Base-by-base conservation (phyloP, 495 filamentous ascomycete genomes). In the Oidiodendron maius region DNA sequence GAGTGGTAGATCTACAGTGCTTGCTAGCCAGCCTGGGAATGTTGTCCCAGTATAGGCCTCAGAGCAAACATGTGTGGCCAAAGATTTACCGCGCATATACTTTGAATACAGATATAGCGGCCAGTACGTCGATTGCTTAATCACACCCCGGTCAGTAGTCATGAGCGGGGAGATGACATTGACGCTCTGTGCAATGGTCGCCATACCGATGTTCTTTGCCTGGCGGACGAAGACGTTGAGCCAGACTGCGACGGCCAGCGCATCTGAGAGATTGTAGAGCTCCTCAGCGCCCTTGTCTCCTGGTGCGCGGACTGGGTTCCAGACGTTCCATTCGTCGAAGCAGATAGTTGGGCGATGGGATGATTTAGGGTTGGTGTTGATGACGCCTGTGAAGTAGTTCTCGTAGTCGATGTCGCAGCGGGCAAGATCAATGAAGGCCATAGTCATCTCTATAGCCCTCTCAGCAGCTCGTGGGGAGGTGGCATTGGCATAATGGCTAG, bases 221-320 rank as follows among this genome's bases (percentile, higher is more conserved):
- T 91, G 84, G n/a, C 86, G 77, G n/a, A 91, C 70, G 52, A 91
- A 89, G 9, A 83, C 84, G 57, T 89, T 89, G 16, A 89, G 71
- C 75, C 77, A 91, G 11, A 83, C 76, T 2, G 72, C 77, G 0
- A 89, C 86, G 40, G 84, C 84, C 11, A 88, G 65, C 5, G 84
- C 84, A 61, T 91, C 86, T 1, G 81, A 86, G 13, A 89, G 74
- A 0, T 82, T 88, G 63, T 91, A 89, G 56, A 61, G 64, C 59
- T 87, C 81, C 61, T 86, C 83, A 1, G 78, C 83, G 17, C 83
- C 83, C 44, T 71, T 62, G 51, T 82, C 80, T 36, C 83, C 84
- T 3, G 80, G 81, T 2, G 86, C 85, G 21, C 85, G 76, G 32
- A 74, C 68, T 6, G 83, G 84, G 58, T 89, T 84, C 81, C 81